Evolutionary conservation across 345 rosid genomes (phyloP), one percentile per base, ranked within the genome.

Genomic region (Draba incana): DNA sequence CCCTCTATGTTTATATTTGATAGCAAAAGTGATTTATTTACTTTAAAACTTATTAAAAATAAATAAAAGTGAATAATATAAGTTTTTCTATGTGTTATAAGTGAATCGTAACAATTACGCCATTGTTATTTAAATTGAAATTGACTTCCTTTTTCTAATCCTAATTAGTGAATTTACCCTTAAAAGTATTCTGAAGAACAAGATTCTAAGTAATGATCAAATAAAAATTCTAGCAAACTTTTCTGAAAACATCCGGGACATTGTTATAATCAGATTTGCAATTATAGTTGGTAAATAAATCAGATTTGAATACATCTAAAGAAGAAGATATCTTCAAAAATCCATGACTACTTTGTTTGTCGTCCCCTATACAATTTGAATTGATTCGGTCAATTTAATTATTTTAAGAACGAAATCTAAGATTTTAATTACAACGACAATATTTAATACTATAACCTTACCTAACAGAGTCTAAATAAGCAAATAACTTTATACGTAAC

Each of bases 31-130:
- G 30, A 44, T 45, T 74, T 24, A 60, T 44, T 57, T 57, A n/a
- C 33, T 57, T 65, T 38, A 10, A 25, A 39, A 30, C 2, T 43
- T 60, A 27, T 39, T 12, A 58, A 45, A 45, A 62, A n/a, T n/a
- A n/a, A 44, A 11, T 37, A 58, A 50, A 50, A 30, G 24, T 64
- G 52, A 57, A 48, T 72, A 16, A 6, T 57, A 31, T 38, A 57
- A 52, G 43, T 28, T 52, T 28, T 1, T 42, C 11, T 43, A 50
- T 48, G 64, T 27, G 20, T 20, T 27, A 68, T 30, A 45, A 61
- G 58, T 67, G 69, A 66, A 74, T 48, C 64, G 69, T 68, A 47
- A 62, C 74, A 54, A 54, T 75, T 62, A 68, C 59, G 74, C 74
- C 58, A 75, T 28, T 61, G 50, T 74, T 33, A 13, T 51, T 42